Evolutionary conservation across 805 yeast genomes (phyloP), one percentile per base, ranked within the genome.

Genomic region (Wickerhamiella australiensis): DNA sequence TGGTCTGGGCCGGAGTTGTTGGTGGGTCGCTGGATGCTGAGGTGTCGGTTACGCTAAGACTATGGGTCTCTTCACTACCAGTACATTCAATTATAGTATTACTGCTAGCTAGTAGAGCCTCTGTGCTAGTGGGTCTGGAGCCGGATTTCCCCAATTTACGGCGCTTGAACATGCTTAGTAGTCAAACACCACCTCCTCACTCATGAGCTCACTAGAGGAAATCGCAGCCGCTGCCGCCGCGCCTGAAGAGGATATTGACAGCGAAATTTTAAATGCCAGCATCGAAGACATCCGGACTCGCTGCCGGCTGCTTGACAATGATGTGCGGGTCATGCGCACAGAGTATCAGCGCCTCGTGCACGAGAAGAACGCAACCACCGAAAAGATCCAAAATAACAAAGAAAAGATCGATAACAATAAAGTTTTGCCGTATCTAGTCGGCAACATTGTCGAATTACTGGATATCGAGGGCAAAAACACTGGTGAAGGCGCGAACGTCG

Each of bases 341-440:
- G 98, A 92, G 68, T 73, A 80, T 59, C 92, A 87, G 67, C 77
- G 97, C 64, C 72, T 92, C 52, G 76, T 83, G 37, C 97, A 92
- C 68, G 98, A 92, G 61, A 85, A 86, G 70, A 78, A 85, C 51
- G 85, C 86, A 46, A 92, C 90, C 96, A 68, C 78, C 50, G 96
- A 87, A 57, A 81, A 90, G 65, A 86, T 92, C 68, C 87, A 88
- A 65, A 97, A 92, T 61, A 92, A 92, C 69, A 86, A 83, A 64
- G 96, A 90, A 59, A 92, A 92, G 68, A 90, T 92, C 67, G 85
- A 85, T 61, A 90, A 92, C 65, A 92, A 92, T 68, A 85, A 82
- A 68, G 96, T 88, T 66, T 74, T 92, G 61, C 99, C 99, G 13
- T 92, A 92, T 61, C 71, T 92, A 50, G 98, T 92, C 46, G 96